These are phyloP conservation scores for Erythrophleum fordii DNA, from an alignment of 306 rosid species.

Conservation along the genomic window DNA sequence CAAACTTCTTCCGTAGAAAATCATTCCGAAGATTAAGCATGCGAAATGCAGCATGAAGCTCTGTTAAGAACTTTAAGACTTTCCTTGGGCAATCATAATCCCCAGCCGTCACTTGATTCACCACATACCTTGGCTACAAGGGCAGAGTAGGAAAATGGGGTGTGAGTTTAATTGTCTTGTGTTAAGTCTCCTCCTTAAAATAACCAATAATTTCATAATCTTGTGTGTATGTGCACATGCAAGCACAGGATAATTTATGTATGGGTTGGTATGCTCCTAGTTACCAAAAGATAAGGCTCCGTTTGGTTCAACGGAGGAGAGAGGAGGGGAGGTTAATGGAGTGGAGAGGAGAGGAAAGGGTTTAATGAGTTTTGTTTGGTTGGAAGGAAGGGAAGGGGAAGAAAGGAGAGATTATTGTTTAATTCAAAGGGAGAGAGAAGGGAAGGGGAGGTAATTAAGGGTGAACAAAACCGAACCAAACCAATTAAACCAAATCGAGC, in stretches of 20 bases:
- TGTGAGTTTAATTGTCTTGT: constrained; percentile 8
- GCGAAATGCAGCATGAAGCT: constrained; percentile 89
- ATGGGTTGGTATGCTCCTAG: too few species aligned
- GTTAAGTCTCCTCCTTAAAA: constrained; percentile 9
- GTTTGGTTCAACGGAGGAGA: too few species aligned
- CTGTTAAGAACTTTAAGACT: constrained; percentile 85
- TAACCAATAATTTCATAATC: constrained; percentile 20
- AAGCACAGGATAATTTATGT: background rate
- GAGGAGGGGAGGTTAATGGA: too few species aligned
- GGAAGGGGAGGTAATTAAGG: too few species aligned
- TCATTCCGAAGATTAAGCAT: constrained; percentile 98
- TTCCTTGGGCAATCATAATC: constrained; percentile 94
- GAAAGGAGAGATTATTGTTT: too few species aligned
- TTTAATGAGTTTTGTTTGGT: too few species aligned
- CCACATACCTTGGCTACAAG: constrained; percentile 95
- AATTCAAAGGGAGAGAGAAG: too few species aligned
- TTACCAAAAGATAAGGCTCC: background rate
- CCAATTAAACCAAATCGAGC: too few species aligned
- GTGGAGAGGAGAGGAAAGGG: too few species aligned
- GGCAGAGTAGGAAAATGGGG: constrained; percentile 33
- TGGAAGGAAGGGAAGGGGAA: too few species aligned
- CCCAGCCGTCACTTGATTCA: constrained; percentile 94
- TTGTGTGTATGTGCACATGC: background rate
- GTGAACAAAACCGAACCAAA: too few species aligned
- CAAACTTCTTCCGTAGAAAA: constrained; percentile 91